Evolutionary conservation across 2,329 filamentous ascomycete species (phyloP), one percentile per base, ranked within the genome.

Genomic region (Colletotrichum limetticola): DNA sequence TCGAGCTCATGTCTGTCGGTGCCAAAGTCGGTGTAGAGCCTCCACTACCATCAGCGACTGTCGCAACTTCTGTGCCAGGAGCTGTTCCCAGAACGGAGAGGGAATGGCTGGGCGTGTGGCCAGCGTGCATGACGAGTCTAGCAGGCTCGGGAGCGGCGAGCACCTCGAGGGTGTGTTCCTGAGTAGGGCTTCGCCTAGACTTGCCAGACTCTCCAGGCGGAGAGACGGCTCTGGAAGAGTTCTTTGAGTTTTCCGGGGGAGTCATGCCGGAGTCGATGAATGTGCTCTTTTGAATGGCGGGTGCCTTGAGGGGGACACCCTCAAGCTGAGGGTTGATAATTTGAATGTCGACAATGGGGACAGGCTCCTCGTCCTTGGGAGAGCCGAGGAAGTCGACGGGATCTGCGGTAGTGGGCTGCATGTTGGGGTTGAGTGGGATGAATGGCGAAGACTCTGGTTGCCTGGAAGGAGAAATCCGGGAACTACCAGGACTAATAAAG

Each of bases 71-170:
- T 2, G 86, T 86, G 14, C 84, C 83, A 9, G 82, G 81, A 58
- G 84, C 81, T 11, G 86, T 87, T 6, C 84, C 83, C 19, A 90
- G 80, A 2, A 86, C 79, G 5, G 89, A 90, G 12, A 90, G 81
- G 1, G 89, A 90, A 77, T 91, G 89, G 63, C 86, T 91, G 7
- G 90, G 90, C 1, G 90, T 91, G 79, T 91, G 90, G 1, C 90
- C 90, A 24, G 90, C 90, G 78, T 91, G 87, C 86, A 92, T 89
- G 0, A 86, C 90, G 53, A 91, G 85, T 57, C 90, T 85, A 61
- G 82, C 83, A 56, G 84, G 83, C 76, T 87, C 89, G 6, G 85
- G 83, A 8, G 86, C 86, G 28, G 82, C 83, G 46, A 90, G 81
- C 9, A 83, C 83, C 74, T 87, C 81, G 64, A 87, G 79, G 3